Base-by-base conservation (phyloP, 208 protist species). In the Novymonas esmeraldas region DNA sequence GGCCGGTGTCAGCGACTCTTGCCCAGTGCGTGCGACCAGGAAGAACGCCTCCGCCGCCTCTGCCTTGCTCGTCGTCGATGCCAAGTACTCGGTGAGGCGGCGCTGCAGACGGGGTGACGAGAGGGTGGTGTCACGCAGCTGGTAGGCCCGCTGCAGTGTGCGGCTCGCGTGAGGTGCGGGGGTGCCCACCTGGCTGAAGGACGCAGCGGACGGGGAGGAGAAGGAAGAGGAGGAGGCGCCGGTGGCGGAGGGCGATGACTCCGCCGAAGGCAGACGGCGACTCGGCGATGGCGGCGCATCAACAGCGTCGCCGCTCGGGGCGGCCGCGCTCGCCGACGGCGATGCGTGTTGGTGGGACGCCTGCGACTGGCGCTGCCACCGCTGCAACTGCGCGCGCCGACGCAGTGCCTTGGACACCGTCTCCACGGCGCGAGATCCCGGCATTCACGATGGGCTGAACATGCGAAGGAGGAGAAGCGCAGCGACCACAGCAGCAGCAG, bases 31-130 rank as follows among this genome's bases (percentile, higher is more conserved):
- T 1, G 84, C 56, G 33, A 89, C 33, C 2, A 78, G 48, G 20
- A 85, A 67, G 64, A 95, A 90, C 0, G 78, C 66, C 58, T 85
- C 75, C 5, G 71, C 58, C 3, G 79, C 70, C 22, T 73, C 85
- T 2, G 41, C 64, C 55, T 89, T 87, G 34, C 62, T 65, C 3
- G 65, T 51, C 13, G 84, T 78, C 0, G 33, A 31, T 6, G 14
- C 20, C 11, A 95, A 75, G 1, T 78, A 65, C 14, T 64, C 16
- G 4, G 26, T 26, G 9, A 81, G 46, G 14, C 78, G 61, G 7
- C 61, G 73, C 51, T 85, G 70, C 28, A 82, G 18, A 0, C n/a
- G 28, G 0, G 70, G 38, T 14, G 59, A 69, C 9, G 62, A 9
- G n/a, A 24, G 34, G 11, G 61, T 38, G 13, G 28, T 39, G 28